phyloP scores from a whole-genome alignment of 257 asterid genomes.

The Cordia subcordata region DNA sequence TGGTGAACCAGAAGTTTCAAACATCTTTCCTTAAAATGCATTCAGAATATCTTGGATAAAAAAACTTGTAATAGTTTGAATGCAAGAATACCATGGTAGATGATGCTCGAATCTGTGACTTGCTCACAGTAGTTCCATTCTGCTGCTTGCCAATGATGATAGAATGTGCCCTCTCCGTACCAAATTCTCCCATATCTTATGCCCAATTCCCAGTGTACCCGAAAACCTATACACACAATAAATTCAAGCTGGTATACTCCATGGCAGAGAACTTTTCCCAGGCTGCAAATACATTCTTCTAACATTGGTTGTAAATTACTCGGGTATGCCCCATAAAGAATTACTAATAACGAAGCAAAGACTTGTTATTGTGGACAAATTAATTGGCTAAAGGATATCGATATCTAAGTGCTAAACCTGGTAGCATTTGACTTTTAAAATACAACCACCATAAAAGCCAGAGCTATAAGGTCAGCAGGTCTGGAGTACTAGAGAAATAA shows the following conservation, averaged over 20 bases:
- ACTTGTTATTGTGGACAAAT: too few species aligned
- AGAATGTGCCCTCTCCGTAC: slow-evolving; percentile 28
- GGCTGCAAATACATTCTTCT: neutral
- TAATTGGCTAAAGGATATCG: too few species aligned
- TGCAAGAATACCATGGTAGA: slow-evolving; percentile 29
- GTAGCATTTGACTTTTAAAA: too few species aligned
- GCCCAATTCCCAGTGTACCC: neutral
- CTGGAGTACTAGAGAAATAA: too few species aligned
- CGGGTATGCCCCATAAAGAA: neutral
- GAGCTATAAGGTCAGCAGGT: too few species aligned
- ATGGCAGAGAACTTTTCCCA: neutral
- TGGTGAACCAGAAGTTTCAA: too few species aligned
- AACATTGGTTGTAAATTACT: too few species aligned
- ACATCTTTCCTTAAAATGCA: too few species aligned
- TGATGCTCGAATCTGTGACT: slow-evolving; percentile 36
- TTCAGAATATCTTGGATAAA: too few species aligned
- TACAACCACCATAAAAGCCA: too few species aligned
- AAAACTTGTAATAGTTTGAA: too few species aligned
- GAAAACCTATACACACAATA: slow-evolving; percentile 4
- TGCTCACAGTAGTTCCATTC: slow-evolving; percentile 36
- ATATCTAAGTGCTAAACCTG: too few species aligned
- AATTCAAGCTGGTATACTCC: neutral
- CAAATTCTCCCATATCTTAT: slow-evolving; percentile 43
- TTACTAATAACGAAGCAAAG: neutral
- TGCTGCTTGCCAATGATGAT: slow-evolving; percentile 31